These are phyloP conservation scores for Allium sativum DNA, from an alignment of 106 monocot species.

Conservation along the genomic window DNA sequence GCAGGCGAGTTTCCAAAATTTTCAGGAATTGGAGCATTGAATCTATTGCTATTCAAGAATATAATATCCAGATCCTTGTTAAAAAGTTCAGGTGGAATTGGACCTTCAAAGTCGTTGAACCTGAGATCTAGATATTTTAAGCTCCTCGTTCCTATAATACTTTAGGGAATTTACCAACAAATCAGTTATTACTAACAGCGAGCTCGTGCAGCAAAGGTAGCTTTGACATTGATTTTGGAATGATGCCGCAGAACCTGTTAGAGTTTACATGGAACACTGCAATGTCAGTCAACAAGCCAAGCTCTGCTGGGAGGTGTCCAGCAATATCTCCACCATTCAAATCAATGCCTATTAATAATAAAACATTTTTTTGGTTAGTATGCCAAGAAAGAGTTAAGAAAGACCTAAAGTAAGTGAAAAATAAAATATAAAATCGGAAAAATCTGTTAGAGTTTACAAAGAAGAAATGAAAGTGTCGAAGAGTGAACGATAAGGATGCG, in stretches of 20 bases:
- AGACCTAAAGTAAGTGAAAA: too few species aligned
- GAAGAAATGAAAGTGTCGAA: too few species aligned
- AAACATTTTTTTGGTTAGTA: too few species aligned
- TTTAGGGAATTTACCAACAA: constrained; percentile 10
- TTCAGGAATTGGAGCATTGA: constrained; percentile 5
- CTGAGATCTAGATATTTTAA: constrained; percentile 15
- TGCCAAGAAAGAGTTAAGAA: too few species aligned
- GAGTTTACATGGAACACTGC: constrained; percentile 45
- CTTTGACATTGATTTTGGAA: constrained; percentile 17
- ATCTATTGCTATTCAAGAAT: constrained; percentile 17
- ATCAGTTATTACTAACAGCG: constrained; percentile 14
- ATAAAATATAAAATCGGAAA: too few species aligned
- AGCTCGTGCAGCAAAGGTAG: constrained; percentile 4
- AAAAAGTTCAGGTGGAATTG: constrained; percentile 5
- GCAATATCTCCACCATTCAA: constrained; percentile 51
- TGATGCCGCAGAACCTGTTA: constrained; percentile 50
- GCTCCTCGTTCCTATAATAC: constrained; percentile 4
- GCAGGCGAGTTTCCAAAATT: constrained; percentile 13
- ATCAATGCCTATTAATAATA: constrained; percentile 18
- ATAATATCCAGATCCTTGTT: constrained; percentile 5
- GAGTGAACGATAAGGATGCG: too few species aligned
- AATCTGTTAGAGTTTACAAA: too few species aligned
- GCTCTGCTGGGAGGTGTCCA: constrained; percentile 38
- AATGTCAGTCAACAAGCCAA: constrained; percentile 35
- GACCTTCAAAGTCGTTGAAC: constrained; percentile 18